Evolutionary conservation across 495 filamentous ascomycete genomes (phyloP).

Genomic region (Pseudevernia furfuracea): DNA sequence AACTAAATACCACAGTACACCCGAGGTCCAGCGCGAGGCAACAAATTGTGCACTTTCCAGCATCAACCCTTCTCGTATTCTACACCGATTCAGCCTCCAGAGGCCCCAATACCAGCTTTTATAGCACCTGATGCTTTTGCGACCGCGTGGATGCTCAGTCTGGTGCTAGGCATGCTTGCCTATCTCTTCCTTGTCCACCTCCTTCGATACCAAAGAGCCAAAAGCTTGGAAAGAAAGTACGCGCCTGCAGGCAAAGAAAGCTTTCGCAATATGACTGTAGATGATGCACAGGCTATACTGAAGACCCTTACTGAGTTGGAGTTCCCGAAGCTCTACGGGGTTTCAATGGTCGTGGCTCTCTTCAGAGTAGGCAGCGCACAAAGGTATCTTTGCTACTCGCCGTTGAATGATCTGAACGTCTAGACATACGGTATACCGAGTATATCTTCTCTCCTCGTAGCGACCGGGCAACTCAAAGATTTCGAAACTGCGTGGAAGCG

Average conservation of each 20-base stretch:
- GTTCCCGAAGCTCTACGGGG: slow-evolving; percentile 25
- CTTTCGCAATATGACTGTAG: slow-evolving; percentile 19
- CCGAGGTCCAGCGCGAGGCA: no score
- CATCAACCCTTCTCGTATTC: no score
- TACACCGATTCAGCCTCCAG: no score
- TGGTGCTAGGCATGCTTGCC: not conserved
- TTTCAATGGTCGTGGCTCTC: slow-evolving; percentile 24
- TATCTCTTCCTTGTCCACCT: not conserved
- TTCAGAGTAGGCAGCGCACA: slow-evolving; percentile 21
- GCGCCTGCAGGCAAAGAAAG: not conserved
- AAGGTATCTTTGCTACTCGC: not conserved
- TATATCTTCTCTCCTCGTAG: slow-evolving; percentile 30
- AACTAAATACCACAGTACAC: no score
- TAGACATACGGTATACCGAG: slow-evolving; percentile 36
- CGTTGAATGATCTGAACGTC: not conserved
- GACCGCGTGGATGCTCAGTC: no score
- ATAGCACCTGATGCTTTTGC: no score
- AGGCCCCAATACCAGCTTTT: no score
- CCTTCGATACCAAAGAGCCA: slow-evolving; percentile 6
- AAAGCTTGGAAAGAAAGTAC: not conserved
- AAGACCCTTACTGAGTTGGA: slow-evolving; percentile 26
- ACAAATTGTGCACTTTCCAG: no score
- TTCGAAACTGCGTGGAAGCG: slow-evolving; percentile 30
- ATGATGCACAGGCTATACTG: slow-evolving; percentile 29
- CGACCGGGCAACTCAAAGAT: slow-evolving; percentile 30